Base-by-base conservation (phyloP, 2,329 filamentous ascomycete genomes). In the Chaetomium strumarium region DNA sequence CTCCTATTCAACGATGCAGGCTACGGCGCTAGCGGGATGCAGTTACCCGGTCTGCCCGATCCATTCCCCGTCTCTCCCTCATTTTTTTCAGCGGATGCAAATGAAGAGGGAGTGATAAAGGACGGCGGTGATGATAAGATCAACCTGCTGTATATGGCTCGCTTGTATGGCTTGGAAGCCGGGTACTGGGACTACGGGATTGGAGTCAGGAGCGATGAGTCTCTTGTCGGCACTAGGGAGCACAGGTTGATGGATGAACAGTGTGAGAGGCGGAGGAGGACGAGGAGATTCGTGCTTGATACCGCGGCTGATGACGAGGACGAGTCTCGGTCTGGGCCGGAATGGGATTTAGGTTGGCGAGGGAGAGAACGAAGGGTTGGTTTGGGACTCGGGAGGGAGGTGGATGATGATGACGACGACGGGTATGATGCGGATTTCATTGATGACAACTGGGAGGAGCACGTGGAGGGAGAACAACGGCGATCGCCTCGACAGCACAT, bases 1-100 rank as follows among this genome's bases (percentile, higher is more conserved):
- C 62, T 73, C 0, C 56, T 73, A 0, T 72, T 73, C 53, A 62
- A 61, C 11, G 64, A 69, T 10, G 49, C 41, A 0, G 68, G 70
- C 0, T 73, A 70, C 36, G 70, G 70, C 0, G 51, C 62, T 12
- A 55, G 58, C 1, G 66, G 69, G 3, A 58, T 62, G 37, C 63
- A 69, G 47, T 60, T 75, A 0, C 72, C 69, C 0, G 69, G 69
- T 0, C 56, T 72, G 2, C 57, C 59, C 12, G 66, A 67, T 42
- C 48, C 12, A 8, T 49, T 46, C 20, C 53, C 47, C 14, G 24
- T 12, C 1, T 9, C 45, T 9, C 6, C 30, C 13, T 6, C 17
- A 24, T 38, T 19, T 33, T 8, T n/a, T 2, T n/a, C n/a, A n/a
- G 10, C 12, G 33, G 10, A 14, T 37, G 34, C 14, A 3, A 3